Conservation (phyloP, 2,329 filamentous ascomycete species). For the Colletotrichum liriopes region DNA sequence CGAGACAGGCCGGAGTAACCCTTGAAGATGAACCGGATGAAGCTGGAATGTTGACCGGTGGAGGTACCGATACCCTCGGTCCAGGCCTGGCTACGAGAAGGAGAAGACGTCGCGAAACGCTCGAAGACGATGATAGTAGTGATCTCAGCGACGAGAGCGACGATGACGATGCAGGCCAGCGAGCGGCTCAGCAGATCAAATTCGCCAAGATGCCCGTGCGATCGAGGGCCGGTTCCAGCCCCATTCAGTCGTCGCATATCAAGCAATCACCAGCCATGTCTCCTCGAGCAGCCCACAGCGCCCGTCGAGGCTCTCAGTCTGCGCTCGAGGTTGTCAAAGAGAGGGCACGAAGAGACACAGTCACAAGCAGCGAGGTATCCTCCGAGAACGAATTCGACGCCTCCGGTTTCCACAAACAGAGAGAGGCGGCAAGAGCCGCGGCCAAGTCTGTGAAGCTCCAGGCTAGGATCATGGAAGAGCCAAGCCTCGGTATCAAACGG, state of each 20-base stretch:
- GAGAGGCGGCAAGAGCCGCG: constrained; percentile 73
- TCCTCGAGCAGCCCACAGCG: constrained; percentile 61
- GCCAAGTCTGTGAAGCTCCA: constrained; percentile 69
- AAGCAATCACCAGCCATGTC: constrained; percentile 68
- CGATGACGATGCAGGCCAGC: constrained; percentile 75
- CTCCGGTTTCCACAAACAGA: constrained; percentile 74
- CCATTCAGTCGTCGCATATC: constrained; percentile 78
- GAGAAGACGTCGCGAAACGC: constrained; percentile 78
- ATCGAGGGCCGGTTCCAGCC: constrained; percentile 89
- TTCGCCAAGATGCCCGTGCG: constrained; percentile 96
- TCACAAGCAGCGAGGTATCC: constrained; percentile 87
- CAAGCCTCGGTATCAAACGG: constrained; percentile 58
- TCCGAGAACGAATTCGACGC: constrained; percentile 86
- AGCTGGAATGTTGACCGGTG: constrained; percentile 79
- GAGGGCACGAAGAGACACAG: constrained; percentile 80
- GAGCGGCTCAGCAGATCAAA: constrained; percentile 90
- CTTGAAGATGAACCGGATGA: constrained; percentile 82
- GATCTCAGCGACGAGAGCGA: constrained; percentile 89
- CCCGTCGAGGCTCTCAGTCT: constrained; percentile 79
- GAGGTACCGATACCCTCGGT: constrained; percentile 77
- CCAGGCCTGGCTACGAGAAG: constrained; percentile 78
- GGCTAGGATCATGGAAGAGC: constrained; percentile 68
- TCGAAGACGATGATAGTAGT: constrained; percentile 89
- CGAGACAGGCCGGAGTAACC: constrained; percentile 73
- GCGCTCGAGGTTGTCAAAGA: constrained; percentile 80